Evolutionary conservation across 1,284 basidiomycete genomes (phyloP).

Genomic region (Cryptococcus floricola): DNA sequence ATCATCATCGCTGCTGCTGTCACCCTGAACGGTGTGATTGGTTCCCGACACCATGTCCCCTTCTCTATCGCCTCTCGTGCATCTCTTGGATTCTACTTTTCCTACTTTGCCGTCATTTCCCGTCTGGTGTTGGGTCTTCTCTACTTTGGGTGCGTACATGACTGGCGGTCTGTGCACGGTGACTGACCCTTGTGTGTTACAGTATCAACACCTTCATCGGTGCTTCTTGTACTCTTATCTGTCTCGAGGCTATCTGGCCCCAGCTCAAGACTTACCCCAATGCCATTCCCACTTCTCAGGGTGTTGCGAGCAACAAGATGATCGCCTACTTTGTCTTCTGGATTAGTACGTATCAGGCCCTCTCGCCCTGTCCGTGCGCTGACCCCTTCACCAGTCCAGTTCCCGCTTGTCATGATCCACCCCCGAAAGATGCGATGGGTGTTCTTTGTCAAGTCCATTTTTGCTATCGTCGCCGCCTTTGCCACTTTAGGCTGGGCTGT

Average conservation of each 20-base stretch:
- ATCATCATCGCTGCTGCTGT: conserved; percentile 37
- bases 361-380: neutral
- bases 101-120: conserved; percentile 60
- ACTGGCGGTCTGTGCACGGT: neutral
- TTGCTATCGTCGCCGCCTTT: conserved; percentile 63
- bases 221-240: conserved; percentile 46
- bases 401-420: conserved; percentile 67
- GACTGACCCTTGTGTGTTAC: neutral
- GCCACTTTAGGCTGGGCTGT: conserved; percentile 59
- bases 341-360: conserved; percentile 48
- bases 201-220: conserved; percentile 58
- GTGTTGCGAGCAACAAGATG: conserved; percentile 61
- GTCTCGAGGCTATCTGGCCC: conserved; percentile 76
- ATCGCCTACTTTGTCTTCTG: conserved; percentile 72
- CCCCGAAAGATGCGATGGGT: conserved; percentile 69
- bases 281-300: conserved; percentile 56
- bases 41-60: conserved; percentile 63
- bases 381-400: conserved; percentile 23
- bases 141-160: conserved; percentile 57
- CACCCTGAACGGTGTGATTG: conserved; percentile 61
- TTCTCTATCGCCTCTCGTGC: conserved; percentile 72
- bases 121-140: conserved; percentile 67
- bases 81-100: conserved; percentile 68
- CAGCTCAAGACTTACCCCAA: conserved; percentile 62
- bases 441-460: conserved; percentile 62